Percentiles rank a stretch among this genome's conserved stretches.
Evolutionary conservation across 306 rosid genomes (phyloP).

Genomic region (Castanea crenata): DNA sequence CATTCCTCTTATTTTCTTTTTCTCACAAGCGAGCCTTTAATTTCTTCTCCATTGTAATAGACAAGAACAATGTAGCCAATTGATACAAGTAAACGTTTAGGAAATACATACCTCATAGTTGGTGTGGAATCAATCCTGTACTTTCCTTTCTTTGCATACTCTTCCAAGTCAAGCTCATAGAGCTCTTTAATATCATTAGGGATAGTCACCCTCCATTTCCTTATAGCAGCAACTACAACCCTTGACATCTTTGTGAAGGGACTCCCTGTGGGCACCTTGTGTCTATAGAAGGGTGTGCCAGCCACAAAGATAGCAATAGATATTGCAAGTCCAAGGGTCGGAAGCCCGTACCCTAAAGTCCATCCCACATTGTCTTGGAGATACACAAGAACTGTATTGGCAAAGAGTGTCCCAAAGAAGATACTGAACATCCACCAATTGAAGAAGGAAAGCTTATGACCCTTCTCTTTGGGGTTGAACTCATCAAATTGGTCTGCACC

Average conservation of each 20-base stretch:
- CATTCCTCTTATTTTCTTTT: too few species aligned
- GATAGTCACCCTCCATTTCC: conserved; percentile 53
- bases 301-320: conserved; percentile 54
- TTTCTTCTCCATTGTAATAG: too few species aligned
- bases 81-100: not conserved
- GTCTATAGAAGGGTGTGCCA: conserved; percentile 85
- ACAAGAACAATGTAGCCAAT: not conserved
- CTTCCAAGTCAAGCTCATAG: conserved; percentile 52
- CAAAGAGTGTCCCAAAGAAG: conserved; percentile 78
- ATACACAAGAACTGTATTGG: conserved; percentile 75
- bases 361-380: conserved; percentile 91
- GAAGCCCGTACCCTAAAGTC: conserved; percentile 85
- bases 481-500: conserved; percentile 98
- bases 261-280: conserved; percentile 46
- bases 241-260: conserved; percentile 61
- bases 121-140: conserved; percentile 70
- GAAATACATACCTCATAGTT: conserved; percentile 51
- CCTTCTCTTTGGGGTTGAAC: conserved; percentile 69
- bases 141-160: conserved; percentile 43
- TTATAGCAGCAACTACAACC: conserved; percentile 60
- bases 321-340: conserved; percentile 70
- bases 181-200: conserved; percentile 59
- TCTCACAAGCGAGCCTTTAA: too few species aligned
- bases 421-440: conserved; percentile 99
- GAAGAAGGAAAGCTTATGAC: conserved; percentile 77